Evolutionary conservation across 2,329 filamentous ascomycete genomes (phyloP).

Genomic region (Xylariales sp.): DNA sequence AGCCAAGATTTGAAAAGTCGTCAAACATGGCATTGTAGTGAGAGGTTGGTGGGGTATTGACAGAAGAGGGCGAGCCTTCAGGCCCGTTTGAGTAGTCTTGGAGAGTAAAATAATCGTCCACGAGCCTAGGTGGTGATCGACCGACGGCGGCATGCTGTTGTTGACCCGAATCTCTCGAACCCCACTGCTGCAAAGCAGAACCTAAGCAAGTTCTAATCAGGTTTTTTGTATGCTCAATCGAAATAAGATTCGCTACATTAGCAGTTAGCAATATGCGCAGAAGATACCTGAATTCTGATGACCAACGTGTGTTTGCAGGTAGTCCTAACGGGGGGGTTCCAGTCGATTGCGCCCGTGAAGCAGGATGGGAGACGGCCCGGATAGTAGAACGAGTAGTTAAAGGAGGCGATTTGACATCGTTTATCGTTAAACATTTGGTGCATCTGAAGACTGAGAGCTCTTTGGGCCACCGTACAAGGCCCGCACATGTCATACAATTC

Average conservation of each 20-base stretch:
- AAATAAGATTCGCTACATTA: constrained; percentile 56
- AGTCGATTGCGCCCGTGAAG: constrained; percentile 35
- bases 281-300: constrained; percentile 9
- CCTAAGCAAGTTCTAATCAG: constrained; percentile 59
- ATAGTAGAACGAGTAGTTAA: constrained; percentile 44
- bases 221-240: constrained; percentile 67
- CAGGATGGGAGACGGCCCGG: constrained; percentile 31
- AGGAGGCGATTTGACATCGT: constrained; percentile 71
- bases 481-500: constrained; percentile 87
- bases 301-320: constrained; percentile 43
- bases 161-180: constrained; percentile 30
- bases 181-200: constrained; percentile 52
- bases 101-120: constrained; percentile 41
- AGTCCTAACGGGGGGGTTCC: constrained; percentile 35
- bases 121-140: constrained; percentile 35
- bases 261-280: constrained; percentile 30
- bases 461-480: constrained; percentile 81
- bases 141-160: constrained; percentile 28
- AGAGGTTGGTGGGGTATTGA: constrained; percentile 39
- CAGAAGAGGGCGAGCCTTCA: constrained; percentile 42
- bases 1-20: constrained; percentile 51
- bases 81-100: constrained; percentile 38
- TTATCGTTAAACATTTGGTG: constrained; percentile 85
- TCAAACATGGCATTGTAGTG: constrained; percentile 51
- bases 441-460: constrained; percentile 81